Base-by-base conservation (phyloP, 805 yeast species). In the Ogataea saltuana region DNA sequence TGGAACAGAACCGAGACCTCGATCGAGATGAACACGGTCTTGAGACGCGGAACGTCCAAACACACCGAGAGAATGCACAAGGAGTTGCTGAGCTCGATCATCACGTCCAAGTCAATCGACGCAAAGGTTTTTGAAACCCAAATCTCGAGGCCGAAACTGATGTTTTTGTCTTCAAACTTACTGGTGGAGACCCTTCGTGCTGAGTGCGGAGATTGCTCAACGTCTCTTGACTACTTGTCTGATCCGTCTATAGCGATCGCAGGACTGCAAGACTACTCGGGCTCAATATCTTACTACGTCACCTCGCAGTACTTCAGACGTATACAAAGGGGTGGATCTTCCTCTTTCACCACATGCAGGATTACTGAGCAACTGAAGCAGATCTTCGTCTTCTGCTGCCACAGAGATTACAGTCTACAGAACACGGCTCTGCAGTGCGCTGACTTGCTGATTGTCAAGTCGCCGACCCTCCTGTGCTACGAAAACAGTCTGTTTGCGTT, bases 1-100 rank as follows among this genome's bases (percentile, higher is more conserved):
- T 80, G 89, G 65, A 81, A 84, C 58, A 81, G 89, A 57, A 83
- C 91, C 10, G 99, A 93, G 60, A 88, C 95, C 15, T 88, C 96
- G 2, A 73, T 93, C 49, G 97, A 93, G 56, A 75, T 93, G 70
- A 93, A 93, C 59, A 84, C 96, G 1, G 88, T 93, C 21, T 72
- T 93, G 41, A 78, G 95, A 59, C 76, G 98, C 48, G 96, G 96
- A 11, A 83, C 96, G 0, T 86, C 96, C 2, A 85, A 85, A 55
- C 81, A 80, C 44, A 86, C 86, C 47, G 81, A 85, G 36, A 85
- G 81, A 61, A 79, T 82, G 46, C 96, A 89, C 60, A 81, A 80
- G 44, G 82, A 75, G 40, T 74, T 76, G 18, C 67, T 85, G 41
- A 72, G 76, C 16, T 47, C 71, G 17, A 65, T 78, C 16, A 64